These are phyloP conservation scores for Phytopythium boreale DNA, from an alignment of 352 stramenopile species.

Conservation along the genomic window DNA sequence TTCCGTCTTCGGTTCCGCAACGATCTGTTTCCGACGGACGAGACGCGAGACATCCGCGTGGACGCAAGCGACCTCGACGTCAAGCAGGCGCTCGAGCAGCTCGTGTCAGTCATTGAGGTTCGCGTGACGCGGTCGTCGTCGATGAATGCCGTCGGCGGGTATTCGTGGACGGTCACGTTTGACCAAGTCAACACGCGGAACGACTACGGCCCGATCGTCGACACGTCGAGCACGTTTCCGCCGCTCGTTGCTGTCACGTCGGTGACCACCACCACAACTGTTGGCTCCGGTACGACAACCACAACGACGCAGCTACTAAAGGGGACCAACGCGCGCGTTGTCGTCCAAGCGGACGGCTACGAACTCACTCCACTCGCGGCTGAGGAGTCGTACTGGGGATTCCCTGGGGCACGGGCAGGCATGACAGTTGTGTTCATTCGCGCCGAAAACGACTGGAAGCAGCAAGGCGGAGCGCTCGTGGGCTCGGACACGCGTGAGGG, in stretches of 20 bases:
- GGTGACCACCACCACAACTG: slow-evolving; percentile 1
- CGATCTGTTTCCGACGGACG: slow-evolving; percentile 69
- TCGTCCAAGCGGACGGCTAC: slow-evolving; percentile 55
- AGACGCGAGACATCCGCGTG: slow-evolving; percentile 67
- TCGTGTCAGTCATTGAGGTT: slow-evolving; percentile 71
- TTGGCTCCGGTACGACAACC: not conserved
- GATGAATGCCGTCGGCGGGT: slow-evolving; percentile 74
- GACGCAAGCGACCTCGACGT: slow-evolving; percentile 50
- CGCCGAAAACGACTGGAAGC: slow-evolving; percentile 69
- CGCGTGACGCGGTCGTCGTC: slow-evolving; percentile 49
- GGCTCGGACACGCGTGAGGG: slow-evolving; percentile 55
- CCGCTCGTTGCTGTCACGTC: slow-evolving; percentile 45
- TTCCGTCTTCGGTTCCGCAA: slow-evolving; percentile 72
- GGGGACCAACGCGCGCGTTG: slow-evolving; percentile 54
- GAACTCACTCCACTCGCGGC: slow-evolving; percentile 21
- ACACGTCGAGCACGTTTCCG: slow-evolving; percentile 68
- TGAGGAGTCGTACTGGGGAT: slow-evolving; percentile 43
- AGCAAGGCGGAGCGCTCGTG: slow-evolving; percentile 54
- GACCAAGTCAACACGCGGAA: slow-evolving; percentile 75
- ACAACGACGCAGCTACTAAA: slow-evolving; percentile 32
- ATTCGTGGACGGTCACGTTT: slow-evolving; percentile 87
- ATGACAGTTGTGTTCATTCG: slow-evolving; percentile 67
- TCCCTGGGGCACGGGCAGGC: slow-evolving; percentile 55
- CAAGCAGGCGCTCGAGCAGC: slow-evolving; percentile 56
- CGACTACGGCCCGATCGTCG: slow-evolving; percentile 61